Percentiles rank a stretch among this genome's conserved stretches.
These are phyloP conservation scores for Colletotrichum sp. DNA, from an alignment of 2,329 filamentous ascomycete species.

Conservation along the genomic window DNA sequence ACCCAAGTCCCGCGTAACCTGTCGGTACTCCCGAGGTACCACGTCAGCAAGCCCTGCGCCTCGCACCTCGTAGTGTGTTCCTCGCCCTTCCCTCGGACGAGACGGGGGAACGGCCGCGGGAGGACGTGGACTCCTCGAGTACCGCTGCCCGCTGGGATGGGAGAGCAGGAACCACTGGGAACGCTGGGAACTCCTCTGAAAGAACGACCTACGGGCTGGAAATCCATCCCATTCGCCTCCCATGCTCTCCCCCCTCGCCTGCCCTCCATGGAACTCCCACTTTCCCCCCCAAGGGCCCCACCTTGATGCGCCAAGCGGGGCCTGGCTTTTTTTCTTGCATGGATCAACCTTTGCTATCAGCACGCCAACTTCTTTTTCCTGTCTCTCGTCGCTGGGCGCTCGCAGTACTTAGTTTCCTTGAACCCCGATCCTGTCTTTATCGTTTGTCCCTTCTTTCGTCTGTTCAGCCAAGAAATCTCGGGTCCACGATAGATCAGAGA, in stretches of 20 bases:
- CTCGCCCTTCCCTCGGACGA: background rate
- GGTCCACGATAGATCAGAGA: background rate
- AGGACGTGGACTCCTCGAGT: background rate
- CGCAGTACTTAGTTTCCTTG: slow-evolving; percentile 15
- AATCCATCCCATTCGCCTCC: background rate
- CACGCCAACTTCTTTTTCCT: slow-evolving; percentile 16
- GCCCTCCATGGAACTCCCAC: background rate
- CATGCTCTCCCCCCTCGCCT: background rate
- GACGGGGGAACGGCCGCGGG: background rate
- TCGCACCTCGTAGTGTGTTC: background rate
- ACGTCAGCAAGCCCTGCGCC: slow-evolving; percentile 2
- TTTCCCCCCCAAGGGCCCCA: background rate
- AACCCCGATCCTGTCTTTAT: slow-evolving; percentile 11
- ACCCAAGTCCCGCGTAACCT: background rate
- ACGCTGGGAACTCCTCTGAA: background rate
- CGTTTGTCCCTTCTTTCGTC: slow-evolving; percentile 1
- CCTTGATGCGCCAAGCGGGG: slow-evolving; percentile 6
- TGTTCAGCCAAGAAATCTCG: background rate
- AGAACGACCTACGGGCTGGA: background rate
- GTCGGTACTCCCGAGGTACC: slow-evolving; percentile 7
- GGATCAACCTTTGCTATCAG: slow-evolving; percentile 19
- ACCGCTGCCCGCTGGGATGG: background rate
- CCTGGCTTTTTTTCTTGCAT: slow-evolving; percentile 17
- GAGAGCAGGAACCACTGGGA: slow-evolving; percentile 3
- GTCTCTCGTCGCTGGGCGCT: background rate